Base-by-base conservation (phyloP, 345 rosid species). In the Citrus hindsii region DNA sequence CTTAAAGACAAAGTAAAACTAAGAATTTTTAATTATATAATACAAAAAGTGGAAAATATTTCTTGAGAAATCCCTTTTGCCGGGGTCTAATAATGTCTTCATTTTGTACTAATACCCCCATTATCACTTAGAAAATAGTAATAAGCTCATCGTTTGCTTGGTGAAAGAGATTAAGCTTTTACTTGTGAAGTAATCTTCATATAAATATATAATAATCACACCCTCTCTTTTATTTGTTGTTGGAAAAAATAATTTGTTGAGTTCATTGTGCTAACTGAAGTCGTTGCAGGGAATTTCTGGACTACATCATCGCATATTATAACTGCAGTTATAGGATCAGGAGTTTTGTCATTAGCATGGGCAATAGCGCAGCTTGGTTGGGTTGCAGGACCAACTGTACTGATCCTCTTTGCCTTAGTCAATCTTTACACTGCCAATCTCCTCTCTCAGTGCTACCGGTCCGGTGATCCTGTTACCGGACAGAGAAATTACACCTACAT, bases 251-350 rank as follows among this genome's bases (percentile, higher is more conserved):
- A 46, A 53, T 53, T 53, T 53, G 22, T 51, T 51, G 6, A 18
- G 56, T 21, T 51, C 22, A 6, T 16, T 51, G 58, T 53, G 58
- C 21, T 53, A 18, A 53, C 58, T 18, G 58, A 53, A 53, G 58
- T 18, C 8, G 35, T 65, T 79, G 86, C 80, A 88, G 91, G 91
- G 21, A 86, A 81, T 21, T 79, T 88, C 40, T 88, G 91, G 91
- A 86, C 89, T 2, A 82, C 86, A 25, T 30, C 84, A 12, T 80
- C 91, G 16, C 91, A 88, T 77, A 79, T 86, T 53, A 81, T 88
- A 4, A 88, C 91, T 4, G 89, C 91, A 18, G 86, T 85, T 28
- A 86, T 88, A 69, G 91, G 91, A 42, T 85, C 89, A 10, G 91
- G 91, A 56, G 91, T 88, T 9, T 63, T 88, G 59, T 86, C 91